Conservation (phyloP, 441 rosid genomes). For the Flueggea neowawraea region DNA sequence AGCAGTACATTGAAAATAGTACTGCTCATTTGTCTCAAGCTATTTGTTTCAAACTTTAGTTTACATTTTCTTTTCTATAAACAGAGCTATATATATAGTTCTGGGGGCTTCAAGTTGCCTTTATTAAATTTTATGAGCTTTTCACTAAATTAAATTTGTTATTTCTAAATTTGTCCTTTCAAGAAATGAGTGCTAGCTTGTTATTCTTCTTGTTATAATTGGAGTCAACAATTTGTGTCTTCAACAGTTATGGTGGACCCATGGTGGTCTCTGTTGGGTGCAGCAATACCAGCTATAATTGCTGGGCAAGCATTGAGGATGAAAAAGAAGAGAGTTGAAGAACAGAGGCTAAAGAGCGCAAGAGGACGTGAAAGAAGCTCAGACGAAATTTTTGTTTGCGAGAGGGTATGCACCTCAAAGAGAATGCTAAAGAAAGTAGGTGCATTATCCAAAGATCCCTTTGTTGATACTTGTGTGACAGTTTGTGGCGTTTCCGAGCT, state of each 20-base stretch:
- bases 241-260: conserved; percentile 44
- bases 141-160: too few relatives aligned
- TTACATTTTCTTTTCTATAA: too few relatives aligned
- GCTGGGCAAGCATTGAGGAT: conserved; percentile 45
- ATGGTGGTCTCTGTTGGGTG: conserved; percentile 53
- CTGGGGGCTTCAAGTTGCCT: too few relatives aligned
- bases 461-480: conserved; percentile 42
- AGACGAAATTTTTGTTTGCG: conserved; percentile 50
- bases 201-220: too few relatives aligned
- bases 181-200: too few relatives aligned
- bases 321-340: conserved; percentile 46
- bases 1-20: too few relatives aligned
- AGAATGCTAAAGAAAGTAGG: conserved; percentile 59
- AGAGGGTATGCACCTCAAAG: conserved; percentile 61
- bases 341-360: conserved; percentile 40
- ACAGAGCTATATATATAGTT: too few relatives aligned
- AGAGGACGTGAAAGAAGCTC: conserved; percentile 51
- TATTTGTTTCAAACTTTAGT: too few relatives aligned
- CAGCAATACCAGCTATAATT: conserved; percentile 45
- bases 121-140: too few relatives aligned
- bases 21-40: too few relatives aligned
- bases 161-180: too few relatives aligned
- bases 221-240: conserved; percentile 1
- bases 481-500: conserved; percentile 56
- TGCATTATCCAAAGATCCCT: conserved; percentile 48